Evolutionary conservation across 1,284 basidiomycete species (phyloP), one percentile per base, ranked within the genome.

Genomic region (Waitea zeae): DNA sequence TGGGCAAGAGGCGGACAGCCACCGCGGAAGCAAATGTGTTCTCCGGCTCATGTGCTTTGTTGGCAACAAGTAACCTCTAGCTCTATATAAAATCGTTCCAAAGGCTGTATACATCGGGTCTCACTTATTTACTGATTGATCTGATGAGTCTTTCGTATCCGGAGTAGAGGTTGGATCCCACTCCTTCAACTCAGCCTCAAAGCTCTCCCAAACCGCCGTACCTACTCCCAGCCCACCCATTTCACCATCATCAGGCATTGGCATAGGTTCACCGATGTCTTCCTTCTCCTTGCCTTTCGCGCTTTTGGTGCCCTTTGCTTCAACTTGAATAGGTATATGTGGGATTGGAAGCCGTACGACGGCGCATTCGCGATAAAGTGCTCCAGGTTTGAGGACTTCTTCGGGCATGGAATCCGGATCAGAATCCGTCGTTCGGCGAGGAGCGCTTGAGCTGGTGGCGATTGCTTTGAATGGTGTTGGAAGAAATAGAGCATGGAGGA

Each of bases 311-410:
- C 7, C 9, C 14, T 27, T 26, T 18, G 27, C 26, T 17, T 35
- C 33, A 26, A 24, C 20, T 33, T 41, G 20, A 17, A 35, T 31
- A 1, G 27, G 58, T 44, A 22, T 49, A 31, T 33, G 41, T 11
- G 60, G 61, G 20, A 76, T 54, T 12, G 48, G 52, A 9, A 79
- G 40, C 20, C 49, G 53, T 1, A 76, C 71, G 3, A 74, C 63
- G 0, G 70, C 67, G 42, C 77, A 81, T 44, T 83, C 77, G 11
- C 71, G 61, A 43, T 83, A 82, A 17, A 83, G 50, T n/a, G 73
- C 67, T 0, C 80, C 79, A 1, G 78, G 75, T 49, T 76, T 74
- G 29, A 83, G 57, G 3, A 79, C 64, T 44, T 81, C 72, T 40
- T 65, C 61, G 14, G 57, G 52, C 42, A 51, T 48, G 17, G 43